A percentile compares a stretch with the other conserved stretches of the same genome.
These are phyloP conservation scores for Cucumis melo DNA, from an alignment of 306 rosid genomes.

Conservation along the genomic window DNA sequence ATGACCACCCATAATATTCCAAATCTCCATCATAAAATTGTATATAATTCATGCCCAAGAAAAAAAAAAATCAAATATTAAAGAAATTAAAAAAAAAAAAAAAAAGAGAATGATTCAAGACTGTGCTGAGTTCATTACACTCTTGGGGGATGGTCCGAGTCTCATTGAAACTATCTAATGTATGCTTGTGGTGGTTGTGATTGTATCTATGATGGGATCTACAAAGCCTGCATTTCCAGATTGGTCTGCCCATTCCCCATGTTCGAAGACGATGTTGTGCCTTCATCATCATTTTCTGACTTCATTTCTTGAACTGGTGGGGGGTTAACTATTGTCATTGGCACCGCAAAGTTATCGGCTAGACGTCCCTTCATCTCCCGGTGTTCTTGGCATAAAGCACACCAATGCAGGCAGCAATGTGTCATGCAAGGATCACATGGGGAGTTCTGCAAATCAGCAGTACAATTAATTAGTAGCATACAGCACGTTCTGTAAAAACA, in stretches of 20 bases:
- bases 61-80: background rate
- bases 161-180: background rate
- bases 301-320: constrained; percentile 87
- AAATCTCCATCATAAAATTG: background rate
- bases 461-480: background rate
- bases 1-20: background rate
- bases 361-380: constrained; percentile 87
- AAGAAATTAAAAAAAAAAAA: background rate
- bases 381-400: constrained; percentile 97
- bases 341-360: constrained; percentile 37
- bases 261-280: constrained; percentile 33
- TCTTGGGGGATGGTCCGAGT: background rate
- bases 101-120: background rate
- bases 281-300: constrained; percentile 28
- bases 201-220: constrained; percentile 2
- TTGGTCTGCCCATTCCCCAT: constrained; percentile 38
- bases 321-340: constrained; percentile 72
- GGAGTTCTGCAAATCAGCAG: constrained; percentile 40
- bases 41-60: background rate
- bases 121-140: background rate
- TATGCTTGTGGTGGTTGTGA: background rate
- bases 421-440: constrained; percentile 89
- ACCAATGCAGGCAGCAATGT: constrained; percentile 92
- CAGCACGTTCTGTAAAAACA: background rate
- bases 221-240: constrained; percentile 80